Conservation (phyloP, 306 rosid genomes). For the Citrullus amarus region DNA sequence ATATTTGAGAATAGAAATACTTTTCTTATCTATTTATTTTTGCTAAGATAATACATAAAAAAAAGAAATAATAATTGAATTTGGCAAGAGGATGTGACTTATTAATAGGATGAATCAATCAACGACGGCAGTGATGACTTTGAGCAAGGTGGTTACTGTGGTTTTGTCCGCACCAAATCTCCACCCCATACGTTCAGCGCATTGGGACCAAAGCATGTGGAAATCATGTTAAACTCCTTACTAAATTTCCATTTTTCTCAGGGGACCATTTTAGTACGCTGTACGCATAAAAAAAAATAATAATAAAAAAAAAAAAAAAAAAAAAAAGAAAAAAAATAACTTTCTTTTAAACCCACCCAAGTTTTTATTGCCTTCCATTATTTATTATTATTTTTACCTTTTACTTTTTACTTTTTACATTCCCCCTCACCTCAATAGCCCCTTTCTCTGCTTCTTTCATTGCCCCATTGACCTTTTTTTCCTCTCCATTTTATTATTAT, state of each 20-base stretch:
- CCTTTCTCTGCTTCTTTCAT: too few species aligned
- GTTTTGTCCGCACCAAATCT: not conserved
- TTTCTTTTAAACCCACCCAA: not conserved
- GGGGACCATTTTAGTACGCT: not conserved
- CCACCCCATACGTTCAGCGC: not conserved
- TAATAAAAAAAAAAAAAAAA: too few species aligned
- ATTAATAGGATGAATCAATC: not conserved
- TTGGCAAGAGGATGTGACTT: not conserved
- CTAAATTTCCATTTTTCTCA: not conserved
- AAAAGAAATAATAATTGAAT: not conserved
- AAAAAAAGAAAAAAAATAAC: too few species aligned
- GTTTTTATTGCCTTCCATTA: not conserved
- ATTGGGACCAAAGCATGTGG: constrained; percentile 7
- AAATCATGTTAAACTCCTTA: not conserved
- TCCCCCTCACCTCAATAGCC: too few species aligned
- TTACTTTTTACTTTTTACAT: not conserved
- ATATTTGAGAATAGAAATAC: too few species aligned
- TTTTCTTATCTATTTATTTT: too few species aligned
- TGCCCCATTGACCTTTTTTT: not conserved
- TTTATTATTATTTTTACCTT: too few species aligned
- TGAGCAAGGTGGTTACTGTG: not conserved
- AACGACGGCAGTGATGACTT: not conserved
- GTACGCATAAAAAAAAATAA: not conserved
- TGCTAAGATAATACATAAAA: not conserved
- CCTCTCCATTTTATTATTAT: not conserved